Evolutionary conservation across 148 eudicot species (phyloP).

Genomic region (Amaranthus hypochondriacus): DNA sequence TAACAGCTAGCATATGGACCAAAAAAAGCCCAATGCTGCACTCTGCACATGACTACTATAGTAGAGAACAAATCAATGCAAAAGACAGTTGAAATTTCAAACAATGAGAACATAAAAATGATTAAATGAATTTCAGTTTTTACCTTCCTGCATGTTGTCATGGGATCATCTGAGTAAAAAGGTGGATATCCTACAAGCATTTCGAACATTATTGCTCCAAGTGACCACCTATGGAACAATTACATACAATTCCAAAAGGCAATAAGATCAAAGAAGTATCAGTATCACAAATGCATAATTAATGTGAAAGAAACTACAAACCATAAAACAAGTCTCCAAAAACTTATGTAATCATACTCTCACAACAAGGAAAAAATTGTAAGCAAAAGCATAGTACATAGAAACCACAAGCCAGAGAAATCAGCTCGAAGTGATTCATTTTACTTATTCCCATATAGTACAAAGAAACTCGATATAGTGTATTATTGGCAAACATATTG

Average conservation of each 20-base stretch:
- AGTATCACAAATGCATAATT: neutral
- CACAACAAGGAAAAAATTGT: neutral
- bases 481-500: too few species aligned
- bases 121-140: neutral
- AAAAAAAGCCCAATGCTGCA: neutral
- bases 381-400: neutral
- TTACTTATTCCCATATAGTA: too few species aligned
- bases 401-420: neutral
- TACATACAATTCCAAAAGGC: slow-evolving; percentile 16
- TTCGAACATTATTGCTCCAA: slow-evolving; percentile 92
- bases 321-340: neutral
- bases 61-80: neutral
- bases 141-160: slow-evolving; percentile 98
- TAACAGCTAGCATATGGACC: slow-evolving; percentile 6
- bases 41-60: neutral
- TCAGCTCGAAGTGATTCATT: too few species aligned
- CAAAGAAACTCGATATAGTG: too few species aligned
- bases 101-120: slow-evolving; percentile 8
- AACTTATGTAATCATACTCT: neutral
- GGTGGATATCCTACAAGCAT: slow-evolving; percentile 99
- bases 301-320: neutral
- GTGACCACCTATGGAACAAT: slow-evolving; percentile 79
- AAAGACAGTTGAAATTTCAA: slow-evolving; percentile 2
- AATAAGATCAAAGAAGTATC: slow-evolving; percentile 6
- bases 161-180: slow-evolving; percentile 95